phyloP scores from a whole-genome alignment of 192 early-diverging fungal genomes.

The Podila clonocystis region DNA sequence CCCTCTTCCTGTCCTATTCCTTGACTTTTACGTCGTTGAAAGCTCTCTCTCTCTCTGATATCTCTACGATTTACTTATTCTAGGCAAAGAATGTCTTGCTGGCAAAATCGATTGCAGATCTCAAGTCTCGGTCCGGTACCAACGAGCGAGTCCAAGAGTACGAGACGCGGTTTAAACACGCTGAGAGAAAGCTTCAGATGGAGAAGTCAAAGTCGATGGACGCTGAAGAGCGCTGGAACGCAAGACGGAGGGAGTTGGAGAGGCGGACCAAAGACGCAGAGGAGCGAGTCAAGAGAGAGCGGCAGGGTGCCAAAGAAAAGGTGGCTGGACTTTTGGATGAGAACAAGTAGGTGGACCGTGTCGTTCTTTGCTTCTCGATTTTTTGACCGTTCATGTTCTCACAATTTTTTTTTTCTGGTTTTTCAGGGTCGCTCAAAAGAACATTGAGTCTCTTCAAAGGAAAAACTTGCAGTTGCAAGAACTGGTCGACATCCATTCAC shows the following conservation, averaged over 20 bases:
- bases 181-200: slow-evolving; percentile 30
- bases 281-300: slow-evolving; percentile 49
- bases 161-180: slow-evolving; percentile 45
- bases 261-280: slow-evolving; percentile 42
- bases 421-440: slow-evolving; percentile 38
- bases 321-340: slow-evolving; percentile 42
- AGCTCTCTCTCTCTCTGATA: not conserved
- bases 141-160: slow-evolving; percentile 30
- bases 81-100: slow-evolving; percentile 26
- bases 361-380: not conserved
- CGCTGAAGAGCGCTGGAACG: slow-evolving; percentile 48
- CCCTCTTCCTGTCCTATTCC: not conserved
- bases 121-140: slow-evolving; percentile 17
- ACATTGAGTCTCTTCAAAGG: slow-evolving; percentile 42
- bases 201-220: slow-evolving; percentile 41
- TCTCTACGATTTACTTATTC: not conserved
- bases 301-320: slow-evolving; percentile 54
- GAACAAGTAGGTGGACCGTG: slow-evolving; percentile 30
- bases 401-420: not conserved
- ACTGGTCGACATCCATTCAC: slow-evolving; percentile 31
- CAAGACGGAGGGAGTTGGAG: slow-evolving; percentile 45
- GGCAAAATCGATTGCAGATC: slow-evolving; percentile 16
- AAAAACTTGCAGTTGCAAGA: slow-evolving; percentile 48
- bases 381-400: not conserved
- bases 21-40: not conserved